These are phyloP conservation scores for Daldinia decipiens DNA, from an alignment of 495 filamentous ascomycete species.

Conservation along the genomic window DNA sequence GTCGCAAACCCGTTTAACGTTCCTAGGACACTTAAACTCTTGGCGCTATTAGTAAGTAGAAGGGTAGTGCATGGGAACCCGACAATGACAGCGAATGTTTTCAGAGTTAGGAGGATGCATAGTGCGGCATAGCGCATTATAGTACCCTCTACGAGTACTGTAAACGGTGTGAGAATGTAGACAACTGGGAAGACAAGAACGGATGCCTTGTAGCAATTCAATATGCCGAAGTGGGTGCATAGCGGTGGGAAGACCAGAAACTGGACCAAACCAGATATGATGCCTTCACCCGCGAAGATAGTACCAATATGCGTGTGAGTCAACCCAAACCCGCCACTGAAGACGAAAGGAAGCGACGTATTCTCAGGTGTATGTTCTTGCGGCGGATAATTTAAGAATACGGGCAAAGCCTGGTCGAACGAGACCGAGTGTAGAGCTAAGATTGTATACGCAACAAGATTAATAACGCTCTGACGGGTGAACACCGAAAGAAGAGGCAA, in stretches of 20 bases:
- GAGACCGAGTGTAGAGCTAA: constrained; percentile 80
- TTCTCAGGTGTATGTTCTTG: constrained; percentile 62
- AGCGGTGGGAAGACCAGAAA: constrained; percentile 80
- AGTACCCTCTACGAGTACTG: constrained; percentile 65
- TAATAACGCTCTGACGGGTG: constrained; percentile 76
- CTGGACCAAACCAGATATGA: constrained; percentile 77
- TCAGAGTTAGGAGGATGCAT: constrained; percentile 69
- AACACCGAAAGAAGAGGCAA: constrained; percentile 75
- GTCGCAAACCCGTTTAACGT: constrained; percentile 92
- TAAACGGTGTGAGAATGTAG: constrained; percentile 79
- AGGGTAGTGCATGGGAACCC: constrained; percentile 91
- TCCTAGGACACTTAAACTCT: constrained; percentile 77
- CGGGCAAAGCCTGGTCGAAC: constrained; percentile 82
- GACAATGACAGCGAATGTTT: constrained; percentile 77
- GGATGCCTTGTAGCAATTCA: constrained; percentile 71
- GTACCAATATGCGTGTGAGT: constrained; percentile 77
- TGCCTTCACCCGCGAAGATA: constrained; percentile 78
- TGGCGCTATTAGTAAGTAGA: constrained; percentile 86
- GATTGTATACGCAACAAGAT: constrained; percentile 78
- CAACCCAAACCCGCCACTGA: constrained; percentile 80
- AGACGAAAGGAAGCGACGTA: constrained; percentile 77
- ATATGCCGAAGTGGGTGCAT: constrained; percentile 73
- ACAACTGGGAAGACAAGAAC: constrained; percentile 71
- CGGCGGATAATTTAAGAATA: constrained; percentile 79
- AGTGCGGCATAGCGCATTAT: constrained; percentile 58